phyloP scores from a whole-genome alignment of 352 stramenopile genomes.

The Pythium vanterpoolii region DNA sequence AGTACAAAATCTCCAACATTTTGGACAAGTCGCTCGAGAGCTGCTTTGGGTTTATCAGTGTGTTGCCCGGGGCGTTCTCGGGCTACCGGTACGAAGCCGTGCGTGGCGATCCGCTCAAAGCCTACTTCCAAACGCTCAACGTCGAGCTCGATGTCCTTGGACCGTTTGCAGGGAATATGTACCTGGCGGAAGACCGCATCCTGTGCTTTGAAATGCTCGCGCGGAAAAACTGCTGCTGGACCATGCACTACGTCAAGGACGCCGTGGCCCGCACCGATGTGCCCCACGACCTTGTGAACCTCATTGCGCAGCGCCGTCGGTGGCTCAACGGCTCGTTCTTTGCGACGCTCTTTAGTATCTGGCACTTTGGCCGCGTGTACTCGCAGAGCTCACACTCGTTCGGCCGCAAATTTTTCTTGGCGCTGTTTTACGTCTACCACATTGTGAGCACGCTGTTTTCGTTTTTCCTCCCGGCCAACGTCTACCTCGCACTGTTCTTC shows the following conservation, averaged over 20 bases:
- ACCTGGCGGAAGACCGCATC: conserved; percentile 85
- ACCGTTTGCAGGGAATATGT: conserved; percentile 87
- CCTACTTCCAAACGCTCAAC: conserved; percentile 87
- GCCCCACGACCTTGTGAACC: conserved; percentile 71
- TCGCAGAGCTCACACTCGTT: conserved; percentile 78
- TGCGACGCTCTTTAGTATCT: conserved; percentile 85
- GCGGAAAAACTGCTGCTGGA: conserved; percentile 80
- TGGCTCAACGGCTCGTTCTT: conserved; percentile 89
- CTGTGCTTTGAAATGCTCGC: conserved; percentile 85
- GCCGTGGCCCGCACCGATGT: conserved; percentile 82
- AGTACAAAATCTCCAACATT: conserved; percentile 90
- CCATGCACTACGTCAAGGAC: conserved; percentile 87
- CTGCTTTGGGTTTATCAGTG: conserved; percentile 87
- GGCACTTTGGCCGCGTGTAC: conserved; percentile 83
- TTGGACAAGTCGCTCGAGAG: conserved; percentile 85
- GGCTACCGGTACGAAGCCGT: conserved; percentile 85
- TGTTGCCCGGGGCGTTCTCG: conserved; percentile 81
- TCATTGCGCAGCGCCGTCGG: conserved; percentile 82
- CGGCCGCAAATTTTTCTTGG: conserved; percentile 57
- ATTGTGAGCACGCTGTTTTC: conserved; percentile 63
- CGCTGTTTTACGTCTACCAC: conserved; percentile 81
- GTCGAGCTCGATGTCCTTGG: conserved; percentile 73
- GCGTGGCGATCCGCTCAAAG: conserved; percentile 64
- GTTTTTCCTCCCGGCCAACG: conserved; percentile 75
- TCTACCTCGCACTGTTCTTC: conserved; percentile 85